Percentiles rank a stretch among this genome's conserved stretches.
Evolutionary conservation across 805 yeast genomes (phyloP).

Genomic region (Spathaspora passalidarum): DNA sequence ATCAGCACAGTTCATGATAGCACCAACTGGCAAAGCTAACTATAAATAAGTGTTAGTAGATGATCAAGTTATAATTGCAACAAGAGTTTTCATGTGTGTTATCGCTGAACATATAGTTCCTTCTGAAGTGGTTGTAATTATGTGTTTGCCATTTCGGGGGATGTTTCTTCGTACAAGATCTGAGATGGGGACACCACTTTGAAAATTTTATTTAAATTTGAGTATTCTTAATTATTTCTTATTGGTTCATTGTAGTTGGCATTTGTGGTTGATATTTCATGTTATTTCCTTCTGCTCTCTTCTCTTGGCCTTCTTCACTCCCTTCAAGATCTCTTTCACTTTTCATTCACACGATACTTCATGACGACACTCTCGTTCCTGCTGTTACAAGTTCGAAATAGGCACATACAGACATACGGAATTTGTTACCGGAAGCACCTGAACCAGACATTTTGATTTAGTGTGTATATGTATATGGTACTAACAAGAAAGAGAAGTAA

Average conservation of each 20-base stretch:
- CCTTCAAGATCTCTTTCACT: neutral
- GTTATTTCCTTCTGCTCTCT: neutral
- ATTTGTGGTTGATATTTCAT: neutral
- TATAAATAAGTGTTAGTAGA: slow-evolving; percentile 31
- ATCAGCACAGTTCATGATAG: slow-evolving; percentile 99
- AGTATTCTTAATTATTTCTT: too few species aligned
- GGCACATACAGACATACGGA: slow-evolving; percentile 95
- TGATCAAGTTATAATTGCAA: neutral
- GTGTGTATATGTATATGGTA: slow-evolving; percentile 2
- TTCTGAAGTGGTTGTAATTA: too few species aligned
- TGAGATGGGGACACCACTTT: too few species aligned
- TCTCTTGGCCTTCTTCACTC: neutral
- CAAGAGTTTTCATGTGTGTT: too few species aligned
- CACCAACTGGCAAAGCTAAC: slow-evolving; percentile 99
- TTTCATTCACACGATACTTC: neutral
- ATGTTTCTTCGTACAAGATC: too few species aligned
- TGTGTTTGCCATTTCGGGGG: too few species aligned
- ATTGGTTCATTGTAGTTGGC: too few species aligned
- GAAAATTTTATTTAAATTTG: too few species aligned
- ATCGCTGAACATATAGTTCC: too few species aligned
- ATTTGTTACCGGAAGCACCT: slow-evolving; percentile 99
- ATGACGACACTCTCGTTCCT: neutral
- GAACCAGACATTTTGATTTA: slow-evolving; percentile 70
- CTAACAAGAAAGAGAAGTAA: neutral
- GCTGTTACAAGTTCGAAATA: neutral